These are phyloP conservation scores for Fusarium vanettenii DNA, from an alignment of 2,329 filamentous ascomycete species.

Conservation along the genomic window DNA sequence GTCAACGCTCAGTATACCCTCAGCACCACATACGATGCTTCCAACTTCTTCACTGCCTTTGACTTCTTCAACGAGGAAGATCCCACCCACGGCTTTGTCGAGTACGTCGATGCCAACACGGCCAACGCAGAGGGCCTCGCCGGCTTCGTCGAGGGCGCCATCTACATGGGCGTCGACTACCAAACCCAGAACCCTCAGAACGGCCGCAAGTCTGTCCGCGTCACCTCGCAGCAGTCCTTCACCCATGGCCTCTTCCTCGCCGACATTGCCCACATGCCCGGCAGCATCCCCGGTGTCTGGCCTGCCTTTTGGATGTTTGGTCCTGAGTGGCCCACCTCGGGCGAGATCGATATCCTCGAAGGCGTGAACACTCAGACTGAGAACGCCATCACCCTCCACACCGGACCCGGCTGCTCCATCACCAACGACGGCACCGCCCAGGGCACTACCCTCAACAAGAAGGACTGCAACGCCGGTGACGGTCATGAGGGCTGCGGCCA, in stretches of 20 bases:
- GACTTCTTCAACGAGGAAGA: constrained; percentile 69
- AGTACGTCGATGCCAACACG: constrained; percentile 70
- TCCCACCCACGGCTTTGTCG: constrained; percentile 80
- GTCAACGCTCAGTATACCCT: constrained; percentile 56
- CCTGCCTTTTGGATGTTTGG: constrained; percentile 79
- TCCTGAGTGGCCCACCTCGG: constrained; percentile 74
- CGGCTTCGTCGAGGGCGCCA: constrained; percentile 62
- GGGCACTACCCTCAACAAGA: constrained; percentile 57
- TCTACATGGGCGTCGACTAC: constrained; percentile 79
- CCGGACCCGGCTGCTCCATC: constrained; percentile 69
- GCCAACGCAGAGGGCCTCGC: constrained; percentile 71
- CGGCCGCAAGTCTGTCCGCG: constrained; percentile 77
- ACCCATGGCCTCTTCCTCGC: constrained; percentile 77
- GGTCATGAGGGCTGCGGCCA: constrained; percentile 71
- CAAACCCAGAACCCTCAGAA: constrained; percentile 63
- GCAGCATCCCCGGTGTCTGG: constrained; percentile 77
- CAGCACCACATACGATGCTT: constrained; percentile 59
- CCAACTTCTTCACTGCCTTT: constrained; percentile 68
- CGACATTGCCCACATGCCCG: constrained; percentile 83
- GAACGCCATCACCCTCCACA: constrained; percentile 77
- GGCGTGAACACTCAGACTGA: constrained; percentile 73
- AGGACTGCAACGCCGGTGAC: constrained; percentile 67
- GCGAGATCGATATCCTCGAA: constrained; percentile 86
- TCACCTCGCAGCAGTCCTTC: constrained; percentile 75
- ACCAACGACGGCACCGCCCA: constrained; percentile 59